Evolutionary conservation across 129 eudicot species (phyloP), one percentile per base, ranked within the genome.

Genomic region (Pittosporum tobira): DNA sequence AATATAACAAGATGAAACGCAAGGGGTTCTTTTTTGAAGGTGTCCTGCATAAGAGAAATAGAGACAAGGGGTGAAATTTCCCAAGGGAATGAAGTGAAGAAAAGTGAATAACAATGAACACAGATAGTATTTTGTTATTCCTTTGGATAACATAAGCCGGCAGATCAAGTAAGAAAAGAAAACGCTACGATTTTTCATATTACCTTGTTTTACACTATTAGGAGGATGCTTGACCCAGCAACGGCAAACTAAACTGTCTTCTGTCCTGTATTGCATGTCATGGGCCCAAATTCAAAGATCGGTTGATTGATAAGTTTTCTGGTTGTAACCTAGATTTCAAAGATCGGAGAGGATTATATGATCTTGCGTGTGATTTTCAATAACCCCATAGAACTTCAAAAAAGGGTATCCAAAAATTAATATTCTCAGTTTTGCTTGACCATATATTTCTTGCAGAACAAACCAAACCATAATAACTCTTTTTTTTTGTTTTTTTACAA

Each of bases 221-320:
- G 69, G 1, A 7, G 54, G 28, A 7, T 22, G 0, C 3, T 48
- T 55, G 62, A 71, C 49, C 65, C 38, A 69, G 59, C 64, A 47
- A 50, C 57, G 40, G 63, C 25, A 62, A 40, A 26, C 58, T 26
- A 64, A 66, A 70, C 74, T 71, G 71, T 71, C 34, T 56, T 46
- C 61, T 65, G 70, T 65, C 70, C 51, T 61, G 49, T 65, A 34
- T 10, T 76, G 48, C 16, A 48, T 69, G 79, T 69, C 65, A 69
- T 43, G 16, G 66, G 61, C 59, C 59, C 37, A 40, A 56, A 4
- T 62, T 64, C 65, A 37, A 25, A 45, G 61, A 24, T 59, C 19
- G 4, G n/a, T 23, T 55, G 59, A 51, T 9, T 8, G 18, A 20
- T 25, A 22, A 34, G 38, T 52, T 37, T 26, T 36, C 30, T 51